Evolutionary conservation across 2,329 filamentous ascomycete genomes (phyloP), one percentile per base, ranked within the genome.

Genomic region (Raffaelea albimanens): DNA sequence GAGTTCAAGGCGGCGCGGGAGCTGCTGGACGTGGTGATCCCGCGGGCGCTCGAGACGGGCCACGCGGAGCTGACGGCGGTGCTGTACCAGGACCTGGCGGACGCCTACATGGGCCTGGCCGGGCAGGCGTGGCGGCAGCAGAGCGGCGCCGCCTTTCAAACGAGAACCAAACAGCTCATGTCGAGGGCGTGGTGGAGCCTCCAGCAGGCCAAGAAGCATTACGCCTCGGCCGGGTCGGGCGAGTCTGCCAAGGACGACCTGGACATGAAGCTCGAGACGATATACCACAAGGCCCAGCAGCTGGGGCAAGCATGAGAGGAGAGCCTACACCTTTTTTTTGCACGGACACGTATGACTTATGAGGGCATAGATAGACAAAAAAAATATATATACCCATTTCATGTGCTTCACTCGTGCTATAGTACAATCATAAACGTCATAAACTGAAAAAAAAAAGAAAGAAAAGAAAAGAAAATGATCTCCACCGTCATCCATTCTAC

Each of bases 81-180:
- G 20, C 72, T 88, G 18, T 91, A 90, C 61, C 76, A 77, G 1
- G 64, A 79, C 20, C 73, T 94, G 3, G 85, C 79, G 0, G 88
- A 95, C 60, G 83, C 86, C 0, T 78, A 83, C 56, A 85, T 95
- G 70, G 89, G 89, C 0, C 66, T 86, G 52, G 87, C 87, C 0
- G 83, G 87, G 33, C 29, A 42, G 40, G n/a, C 9, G 7, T 2
- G 29, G 33, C 11, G 16, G n/a, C 14, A n/a, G 21, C 29, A 11
- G 21, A 5, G 8, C n/a, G 13, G n/a, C 16, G 16, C n/a, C 19
- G 20, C 11, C 18, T 38, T 19, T 2, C 33, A n/a, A 13, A 39
- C 41, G 36, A 39, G 39, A 20, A 44, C 34, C 36, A 47, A 51
- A 41, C 46, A 45, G 16, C 31, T 46, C 36, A 40, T 55, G n/a